These are phyloP conservation scores for Penicillium sp. DNA, from an alignment of 2,329 filamentous ascomycete genomes.

Conservation along the genomic window DNA sequence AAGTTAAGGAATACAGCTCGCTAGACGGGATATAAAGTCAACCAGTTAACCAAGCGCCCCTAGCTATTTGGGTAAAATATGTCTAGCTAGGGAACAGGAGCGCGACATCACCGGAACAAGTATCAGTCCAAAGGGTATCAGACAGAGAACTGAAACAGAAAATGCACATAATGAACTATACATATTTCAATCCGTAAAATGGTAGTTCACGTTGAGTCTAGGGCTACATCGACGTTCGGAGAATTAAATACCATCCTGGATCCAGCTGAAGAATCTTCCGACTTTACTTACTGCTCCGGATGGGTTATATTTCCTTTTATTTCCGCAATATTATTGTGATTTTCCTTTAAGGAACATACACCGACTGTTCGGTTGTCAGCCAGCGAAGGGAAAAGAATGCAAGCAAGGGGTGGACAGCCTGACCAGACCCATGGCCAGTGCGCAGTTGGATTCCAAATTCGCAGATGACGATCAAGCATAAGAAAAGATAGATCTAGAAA, in stretches of 20 bases:
- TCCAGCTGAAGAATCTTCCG: background rate
- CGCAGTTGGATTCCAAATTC: background rate
- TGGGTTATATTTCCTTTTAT: background rate
- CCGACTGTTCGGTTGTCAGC: background rate
- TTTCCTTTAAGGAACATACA: background rate
- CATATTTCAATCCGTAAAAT: background rate
- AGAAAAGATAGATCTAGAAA: background rate
- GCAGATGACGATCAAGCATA: background rate
- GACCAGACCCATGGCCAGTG: background rate
- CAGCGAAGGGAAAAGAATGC: background rate
- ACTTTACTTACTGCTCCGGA: background rate
- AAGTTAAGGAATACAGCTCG: background rate
- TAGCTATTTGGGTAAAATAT: background rate
- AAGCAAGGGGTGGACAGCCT: constrained; percentile 2
- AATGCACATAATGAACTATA: background rate
- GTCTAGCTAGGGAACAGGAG: background rate
- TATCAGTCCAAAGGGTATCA: background rate
- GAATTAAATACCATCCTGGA: background rate
- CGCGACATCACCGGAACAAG: background rate
- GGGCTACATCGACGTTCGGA: background rate
- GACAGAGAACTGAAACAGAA: background rate
- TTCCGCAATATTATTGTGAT: background rate
- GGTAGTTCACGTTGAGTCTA: background rate
- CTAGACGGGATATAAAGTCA: background rate
- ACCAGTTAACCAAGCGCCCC: too few relatives aligned